A percentile compares a stretch with the other conserved stretches of the same genome.
Evolutionary conservation across 108 stramenopile genomes (phyloP).

Genomic region (Pseudonitzschia multiseries): DNA sequence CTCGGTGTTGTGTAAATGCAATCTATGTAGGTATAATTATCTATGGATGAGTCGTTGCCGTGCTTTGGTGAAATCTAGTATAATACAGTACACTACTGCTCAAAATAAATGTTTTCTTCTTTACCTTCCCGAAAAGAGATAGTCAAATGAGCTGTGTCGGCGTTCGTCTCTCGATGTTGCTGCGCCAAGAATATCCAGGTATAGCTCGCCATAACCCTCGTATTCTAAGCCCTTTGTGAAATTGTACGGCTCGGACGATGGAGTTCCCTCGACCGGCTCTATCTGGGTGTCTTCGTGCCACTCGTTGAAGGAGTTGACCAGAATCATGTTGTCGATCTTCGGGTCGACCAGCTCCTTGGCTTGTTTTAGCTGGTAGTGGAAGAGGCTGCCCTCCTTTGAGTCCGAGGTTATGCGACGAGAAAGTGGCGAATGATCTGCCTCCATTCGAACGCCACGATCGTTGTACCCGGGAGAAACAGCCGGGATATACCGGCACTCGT

Average conservation of each 20-base stretch:
- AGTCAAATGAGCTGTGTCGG: constrained; percentile 12
- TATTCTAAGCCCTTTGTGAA: constrained; percentile 46
- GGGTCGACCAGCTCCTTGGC: constrained; percentile 26
- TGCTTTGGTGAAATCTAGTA: too few species aligned
- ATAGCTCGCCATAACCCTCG: constrained; percentile 42
- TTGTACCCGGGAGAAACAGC: constrained; percentile 46
- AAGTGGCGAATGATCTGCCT: constrained; percentile 32
- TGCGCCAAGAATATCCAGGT: constrained; percentile 41
- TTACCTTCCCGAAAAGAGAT: constrained; percentile 4
- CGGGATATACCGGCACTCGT: constrained; percentile 33
- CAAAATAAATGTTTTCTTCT: neutral
- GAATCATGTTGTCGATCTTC: constrained; percentile 21
- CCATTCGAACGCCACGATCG: constrained; percentile 39
- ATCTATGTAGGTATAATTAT: too few species aligned
- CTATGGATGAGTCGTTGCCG: too few species aligned
- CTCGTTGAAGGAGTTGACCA: constrained; percentile 42
- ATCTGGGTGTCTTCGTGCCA: constrained; percentile 43
- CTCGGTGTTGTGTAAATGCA: too few species aligned
- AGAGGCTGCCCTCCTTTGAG: constrained; percentile 23
- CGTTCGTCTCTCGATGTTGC: constrained; percentile 15
- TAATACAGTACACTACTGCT: too few species aligned
- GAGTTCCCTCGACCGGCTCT: constrained; percentile 18
- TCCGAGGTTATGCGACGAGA: constrained; percentile 25
- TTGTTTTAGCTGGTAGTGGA: constrained; percentile 19
- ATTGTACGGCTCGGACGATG: constrained; percentile 4